phyloP scores from a whole-genome alignment of 805 yeast species.

The Saccharomycopsis fodiens region DNA sequence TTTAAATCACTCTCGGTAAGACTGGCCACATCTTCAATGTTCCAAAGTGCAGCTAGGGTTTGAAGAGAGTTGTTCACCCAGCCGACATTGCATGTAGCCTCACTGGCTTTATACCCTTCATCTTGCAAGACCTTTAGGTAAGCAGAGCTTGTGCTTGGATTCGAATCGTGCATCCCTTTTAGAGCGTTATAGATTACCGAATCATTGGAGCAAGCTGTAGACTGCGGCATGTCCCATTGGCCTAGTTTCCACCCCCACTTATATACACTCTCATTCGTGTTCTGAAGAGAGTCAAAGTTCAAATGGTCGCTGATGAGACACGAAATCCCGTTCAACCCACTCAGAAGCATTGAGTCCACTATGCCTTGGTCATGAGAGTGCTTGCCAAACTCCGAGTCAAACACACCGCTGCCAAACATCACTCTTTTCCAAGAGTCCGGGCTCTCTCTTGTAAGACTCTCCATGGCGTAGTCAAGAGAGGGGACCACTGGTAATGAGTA shows the following conservation, averaged over 20 bases:
- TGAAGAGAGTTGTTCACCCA: conserved; percentile 6
- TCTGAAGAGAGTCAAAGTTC: background rate
- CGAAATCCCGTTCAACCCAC: conserved; percentile 56
- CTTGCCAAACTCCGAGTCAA: conserved; percentile 37
- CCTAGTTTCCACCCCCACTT: conserved; percentile 72
- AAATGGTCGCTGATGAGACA: conserved; percentile 32
- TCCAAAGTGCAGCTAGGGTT: conserved; percentile 10
- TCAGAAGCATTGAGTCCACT: conserved; percentile 25
- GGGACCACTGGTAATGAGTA: conserved; percentile 59
- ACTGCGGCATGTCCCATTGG: conserved; percentile 66
- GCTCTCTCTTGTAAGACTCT: conserved; percentile 29
- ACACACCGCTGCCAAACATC: conserved; percentile 47
- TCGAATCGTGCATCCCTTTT: conserved; percentile 25
- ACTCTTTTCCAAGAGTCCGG: conserved; percentile 35
- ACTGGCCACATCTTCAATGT: background rate
- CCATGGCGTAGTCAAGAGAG: conserved; percentile 43
- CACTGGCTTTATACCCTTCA: background rate
- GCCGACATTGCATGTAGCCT: background rate
- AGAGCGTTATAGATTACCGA: conserved; percentile 46
- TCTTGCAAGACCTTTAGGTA: background rate
- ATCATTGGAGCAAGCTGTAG: conserved; percentile 33
- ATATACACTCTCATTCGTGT: conserved; percentile 27
- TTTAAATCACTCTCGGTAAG: background rate
- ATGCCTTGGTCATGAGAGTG: conserved; percentile 2
- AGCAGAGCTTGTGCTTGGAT: background rate